Base-by-base conservation (phyloP, 192 early-diverging fungal genomes). In the Haplosporangium gracile region DNA sequence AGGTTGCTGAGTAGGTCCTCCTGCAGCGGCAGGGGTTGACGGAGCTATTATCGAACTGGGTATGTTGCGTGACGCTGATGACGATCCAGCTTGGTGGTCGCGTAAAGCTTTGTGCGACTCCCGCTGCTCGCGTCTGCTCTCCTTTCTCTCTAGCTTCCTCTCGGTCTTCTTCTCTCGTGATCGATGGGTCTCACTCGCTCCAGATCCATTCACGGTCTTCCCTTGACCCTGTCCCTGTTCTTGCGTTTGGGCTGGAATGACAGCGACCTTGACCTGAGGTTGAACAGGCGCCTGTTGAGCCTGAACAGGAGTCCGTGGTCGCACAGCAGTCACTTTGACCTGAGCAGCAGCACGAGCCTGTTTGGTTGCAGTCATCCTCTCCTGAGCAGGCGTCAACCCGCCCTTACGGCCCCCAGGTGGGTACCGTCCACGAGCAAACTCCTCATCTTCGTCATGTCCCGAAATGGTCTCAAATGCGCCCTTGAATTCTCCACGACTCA, bases 401-500 rank as follows among this genome's bases (percentile, higher is more conserved):
- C 39, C 69, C 32, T 40, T 26, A 22, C 49, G 49, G 8, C 22
- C 22, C 71, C 18, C 13, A 6, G 24, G 71, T 70, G 26, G 38
- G 34, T 39, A 22, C 26, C 71, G 5, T 18, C 40, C 13, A 10
- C 15, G 7, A 5, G 5, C 43, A 29, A n/a, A 49, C 26, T 79
- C 40, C n/a, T 45, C 24, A 8, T 36, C 9, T 40, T 74, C 18
- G 4, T 51, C 36, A 69, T 39, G 53, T 7, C 72, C 75, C 20
- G 68, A 36, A 39, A 85, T 80, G 13, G 40, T n/a, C 42, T 76
- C 47, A 39, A 78, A 77, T 5, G 84, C 84, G n/a, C 26, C 53
- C 36, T 72, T 1, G 49, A 73, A 79, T 5, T 86, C 78, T 0
- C 84, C 84, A 15, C 29, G 74, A 55, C 83, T 80, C 20, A 85